A percentile compares a stretch with the other conserved stretches of the same genome.
Conservation (phyloP, 805 yeast genomes). For the Saturnispora sekii region DNA sequence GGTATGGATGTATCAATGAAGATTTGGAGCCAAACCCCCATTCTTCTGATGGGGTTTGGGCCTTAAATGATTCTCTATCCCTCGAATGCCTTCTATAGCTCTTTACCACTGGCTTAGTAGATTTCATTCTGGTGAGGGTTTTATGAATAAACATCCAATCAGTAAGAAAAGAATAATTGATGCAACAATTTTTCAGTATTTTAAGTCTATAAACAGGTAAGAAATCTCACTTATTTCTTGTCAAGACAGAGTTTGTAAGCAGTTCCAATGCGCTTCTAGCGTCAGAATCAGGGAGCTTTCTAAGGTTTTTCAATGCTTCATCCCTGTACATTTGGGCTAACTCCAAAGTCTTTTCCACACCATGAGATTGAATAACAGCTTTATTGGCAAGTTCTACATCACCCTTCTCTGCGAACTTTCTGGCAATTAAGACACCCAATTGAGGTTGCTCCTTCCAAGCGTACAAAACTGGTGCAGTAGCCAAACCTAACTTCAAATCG, state of each 20-base stretch:
- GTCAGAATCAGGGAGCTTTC: constrained; percentile 76
- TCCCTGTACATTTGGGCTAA: constrained; percentile 74
- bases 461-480: constrained; percentile 91
- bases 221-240: constrained; percentile 53
- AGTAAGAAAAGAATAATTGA: background rate
- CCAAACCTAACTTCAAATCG: constrained; percentile 85
- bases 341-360: constrained; percentile 64
- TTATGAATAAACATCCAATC: background rate
- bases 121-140: background rate
- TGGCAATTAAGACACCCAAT: constrained; percentile 70
- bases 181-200: background rate
- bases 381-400: constrained; percentile 77
- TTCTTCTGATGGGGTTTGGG: no score
- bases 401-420: constrained; percentile 73
- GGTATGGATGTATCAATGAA: constrained; percentile 4
- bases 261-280: constrained; percentile 81
- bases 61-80: background rate
- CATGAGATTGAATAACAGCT: constrained; percentile 62
- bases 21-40: no score
- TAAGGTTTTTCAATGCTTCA: constrained; percentile 62
- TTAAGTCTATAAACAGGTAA: background rate
- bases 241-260: constrained; percentile 71
- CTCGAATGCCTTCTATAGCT: background rate
- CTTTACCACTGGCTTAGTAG: background rate
- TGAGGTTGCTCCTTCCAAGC: constrained; percentile 90